Conservation (phyloP, 2,329 filamentous ascomycete species). For the Cladosporium sp. region DNA sequence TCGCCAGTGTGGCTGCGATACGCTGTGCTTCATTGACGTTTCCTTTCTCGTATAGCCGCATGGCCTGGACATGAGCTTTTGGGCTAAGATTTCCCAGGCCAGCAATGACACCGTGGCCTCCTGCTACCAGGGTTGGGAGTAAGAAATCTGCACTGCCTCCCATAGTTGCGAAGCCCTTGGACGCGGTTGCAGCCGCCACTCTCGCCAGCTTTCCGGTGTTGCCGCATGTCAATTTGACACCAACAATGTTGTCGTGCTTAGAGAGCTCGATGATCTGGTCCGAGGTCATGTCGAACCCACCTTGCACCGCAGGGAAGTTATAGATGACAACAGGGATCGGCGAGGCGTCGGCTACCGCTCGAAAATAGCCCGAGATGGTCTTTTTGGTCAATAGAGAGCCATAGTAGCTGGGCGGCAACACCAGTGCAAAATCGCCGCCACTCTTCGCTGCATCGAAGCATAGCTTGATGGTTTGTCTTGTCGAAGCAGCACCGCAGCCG, state of each 20-base stretch:
- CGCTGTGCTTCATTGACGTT: conserved; percentile 60
- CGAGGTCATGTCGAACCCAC: conserved; percentile 64
- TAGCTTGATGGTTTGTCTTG: conserved; percentile 68
- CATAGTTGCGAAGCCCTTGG: conserved; percentile 64
- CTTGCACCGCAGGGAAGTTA: conserved; percentile 66
- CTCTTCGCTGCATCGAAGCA: conserved; percentile 67
- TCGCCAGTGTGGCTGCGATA: conserved; percentile 65
- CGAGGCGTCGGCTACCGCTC: conserved; percentile 60
- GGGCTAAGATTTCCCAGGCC: conserved; percentile 72
- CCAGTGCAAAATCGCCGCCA: conserved; percentile 73
- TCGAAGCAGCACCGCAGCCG: conserved; percentile 72
- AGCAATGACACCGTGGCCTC: conserved; percentile 70
- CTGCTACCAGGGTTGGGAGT: conserved; percentile 67
- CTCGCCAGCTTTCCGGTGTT: conserved; percentile 69
- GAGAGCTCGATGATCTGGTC: conserved; percentile 61
- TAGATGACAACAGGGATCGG: conserved; percentile 68
- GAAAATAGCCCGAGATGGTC: conserved; percentile 64
- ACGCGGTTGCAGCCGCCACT: conserved; percentile 55
- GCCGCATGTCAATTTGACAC: conserved; percentile 69
- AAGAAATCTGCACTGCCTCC: conserved; percentile 75
- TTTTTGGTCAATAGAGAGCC: conserved; percentile 63
- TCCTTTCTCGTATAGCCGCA: conserved; percentile 61
- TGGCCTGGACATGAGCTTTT: conserved; percentile 62
- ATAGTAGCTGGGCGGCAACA: conserved; percentile 77
- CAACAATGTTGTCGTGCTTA: conserved; percentile 65